Conservation (phyloP, 257 asterid genomes). For the Nicotiana sylvestris region DNA sequence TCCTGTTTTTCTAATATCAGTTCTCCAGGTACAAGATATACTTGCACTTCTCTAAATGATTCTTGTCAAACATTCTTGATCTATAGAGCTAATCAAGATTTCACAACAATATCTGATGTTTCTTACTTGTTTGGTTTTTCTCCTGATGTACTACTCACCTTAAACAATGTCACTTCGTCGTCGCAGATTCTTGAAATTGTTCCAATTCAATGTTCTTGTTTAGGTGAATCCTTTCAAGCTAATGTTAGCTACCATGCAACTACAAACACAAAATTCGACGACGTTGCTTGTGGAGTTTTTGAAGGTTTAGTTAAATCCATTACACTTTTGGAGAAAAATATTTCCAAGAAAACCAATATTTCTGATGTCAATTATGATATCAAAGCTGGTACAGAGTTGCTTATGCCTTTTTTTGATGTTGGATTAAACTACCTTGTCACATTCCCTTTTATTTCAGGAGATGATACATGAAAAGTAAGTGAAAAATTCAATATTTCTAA, state of each 20-base stretch:
- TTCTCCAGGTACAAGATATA: constrained; percentile 52
- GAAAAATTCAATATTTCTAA: constrained; percentile 42
- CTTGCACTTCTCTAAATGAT: constrained; percentile 30
- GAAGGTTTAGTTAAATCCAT: constrained; percentile 54
- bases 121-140: constrained; percentile 35
- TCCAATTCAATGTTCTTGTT: constrained; percentile 51
- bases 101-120: constrained; percentile 34
- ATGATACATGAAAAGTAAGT: constrained; percentile 30
- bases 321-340: constrained; percentile 32
- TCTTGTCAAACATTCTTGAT: constrained; percentile 50
- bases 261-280: constrained; percentile 11
- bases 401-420: constrained; percentile 24
- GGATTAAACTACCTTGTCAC: constrained; percentile 47
- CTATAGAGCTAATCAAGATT: constrained; percentile 33
- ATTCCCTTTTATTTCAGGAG: constrained; percentile 48
- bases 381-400: constrained; percentile 27
- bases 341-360: neutral
- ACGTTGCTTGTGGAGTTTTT: constrained; percentile 44
- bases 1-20: constrained; percentile 31
- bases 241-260: constrained; percentile 25
- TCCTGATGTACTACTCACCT: constrained; percentile 22
- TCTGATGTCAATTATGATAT: neutral
- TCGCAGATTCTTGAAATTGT: constrained; percentile 31
- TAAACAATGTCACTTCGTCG: constrained; percentile 34
- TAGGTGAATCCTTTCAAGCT: constrained; percentile 30